Evolutionary conservation across 2,329 filamentous ascomycete species (phyloP).

Genomic region (Ophiognomonia clavigignenti-juglandacearum): DNA sequence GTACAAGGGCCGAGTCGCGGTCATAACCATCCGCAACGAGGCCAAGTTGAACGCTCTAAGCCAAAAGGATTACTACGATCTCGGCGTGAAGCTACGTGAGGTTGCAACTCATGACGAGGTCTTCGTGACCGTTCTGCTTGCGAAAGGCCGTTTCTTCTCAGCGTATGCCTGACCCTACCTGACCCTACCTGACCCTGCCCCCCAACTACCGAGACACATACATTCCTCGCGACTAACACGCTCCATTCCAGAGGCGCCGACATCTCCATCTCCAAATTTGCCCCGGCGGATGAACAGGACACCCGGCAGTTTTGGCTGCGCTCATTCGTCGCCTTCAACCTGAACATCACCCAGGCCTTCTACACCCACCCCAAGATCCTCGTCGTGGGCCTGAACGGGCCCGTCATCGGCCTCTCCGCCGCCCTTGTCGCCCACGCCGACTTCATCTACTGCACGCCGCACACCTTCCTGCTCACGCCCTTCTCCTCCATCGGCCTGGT

Average conservation of each 20-base stretch:
- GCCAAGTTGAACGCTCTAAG: conserved; percentile 84
- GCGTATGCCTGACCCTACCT: conserved; percentile 55
- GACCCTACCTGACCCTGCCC: neutral
- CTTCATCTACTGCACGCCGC: conserved; percentile 83
- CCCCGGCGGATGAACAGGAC: conserved; percentile 32
- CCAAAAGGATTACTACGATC: conserved; percentile 68
- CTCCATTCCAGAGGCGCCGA: conserved; percentile 66
- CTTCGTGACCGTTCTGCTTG: conserved; percentile 78
- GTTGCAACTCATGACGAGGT: conserved; percentile 76
- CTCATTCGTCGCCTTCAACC: conserved; percentile 76
- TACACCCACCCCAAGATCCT: conserved; percentile 93
- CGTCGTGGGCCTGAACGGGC: conserved; percentile 85
- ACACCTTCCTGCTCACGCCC: conserved; percentile 82
- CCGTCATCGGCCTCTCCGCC: conserved; percentile 81
- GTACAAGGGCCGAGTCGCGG: conserved; percentile 66
- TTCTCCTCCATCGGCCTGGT: conserved; percentile 89
- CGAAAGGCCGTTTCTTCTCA: conserved; percentile 80
- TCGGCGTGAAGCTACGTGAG: conserved; percentile 69
- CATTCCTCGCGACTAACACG: neutral
- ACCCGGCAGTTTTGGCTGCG: conserved; percentile 55
- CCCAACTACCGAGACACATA: neutral
- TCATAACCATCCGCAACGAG: conserved; percentile 80
- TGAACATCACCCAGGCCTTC: conserved; percentile 85
- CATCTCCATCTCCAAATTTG: conserved; percentile 51
- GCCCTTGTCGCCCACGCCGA: conserved; percentile 80